Conservation (phyloP, 164 flowering plant species). For the Santalum album region DNA sequence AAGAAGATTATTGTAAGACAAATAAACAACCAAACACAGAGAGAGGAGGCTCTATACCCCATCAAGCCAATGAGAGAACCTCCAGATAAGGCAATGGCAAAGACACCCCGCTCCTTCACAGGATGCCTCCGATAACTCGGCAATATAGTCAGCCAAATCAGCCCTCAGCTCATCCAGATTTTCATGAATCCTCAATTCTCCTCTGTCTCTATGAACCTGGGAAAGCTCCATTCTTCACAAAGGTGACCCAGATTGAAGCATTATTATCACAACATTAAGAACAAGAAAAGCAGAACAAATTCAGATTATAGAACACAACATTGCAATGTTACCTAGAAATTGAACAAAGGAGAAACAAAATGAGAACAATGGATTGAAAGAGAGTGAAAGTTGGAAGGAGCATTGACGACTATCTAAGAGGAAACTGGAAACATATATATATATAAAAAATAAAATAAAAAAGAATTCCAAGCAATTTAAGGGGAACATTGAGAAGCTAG, state of each 20-base stretch:
- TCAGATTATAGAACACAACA: slow-evolving; percentile 8
- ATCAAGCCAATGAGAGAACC: slow-evolving; percentile 84
- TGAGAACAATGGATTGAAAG: background rate
- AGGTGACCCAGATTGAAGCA: background rate
- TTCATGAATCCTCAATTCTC: slow-evolving; percentile 63
- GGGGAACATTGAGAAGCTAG: background rate
- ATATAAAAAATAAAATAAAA: background rate
- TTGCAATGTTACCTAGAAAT: background rate
- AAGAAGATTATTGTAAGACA: slow-evolving; percentile 3
- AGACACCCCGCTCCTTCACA: slow-evolving; percentile 78
- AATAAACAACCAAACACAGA: background rate
- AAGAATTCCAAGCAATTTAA: background rate
- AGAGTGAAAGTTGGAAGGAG: background rate
- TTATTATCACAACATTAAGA: background rate
- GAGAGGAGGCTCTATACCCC: slow-evolving; percentile 40
- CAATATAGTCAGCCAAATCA: slow-evolving; percentile 72
- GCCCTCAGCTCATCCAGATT: slow-evolving; percentile 60
- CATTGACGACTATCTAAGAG: background rate
- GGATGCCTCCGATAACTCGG: slow-evolving; percentile 70
- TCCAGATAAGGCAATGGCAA: slow-evolving; percentile 83
- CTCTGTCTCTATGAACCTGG: slow-evolving; percentile 34
- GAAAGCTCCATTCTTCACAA: slow-evolving; percentile 38
- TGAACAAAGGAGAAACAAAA: background rate
- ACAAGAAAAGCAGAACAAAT: background rate
- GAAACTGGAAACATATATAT: background rate